Conservation (phyloP, 768 basidiomycete species). For the Udeniomyces megalosporus region DNA sequence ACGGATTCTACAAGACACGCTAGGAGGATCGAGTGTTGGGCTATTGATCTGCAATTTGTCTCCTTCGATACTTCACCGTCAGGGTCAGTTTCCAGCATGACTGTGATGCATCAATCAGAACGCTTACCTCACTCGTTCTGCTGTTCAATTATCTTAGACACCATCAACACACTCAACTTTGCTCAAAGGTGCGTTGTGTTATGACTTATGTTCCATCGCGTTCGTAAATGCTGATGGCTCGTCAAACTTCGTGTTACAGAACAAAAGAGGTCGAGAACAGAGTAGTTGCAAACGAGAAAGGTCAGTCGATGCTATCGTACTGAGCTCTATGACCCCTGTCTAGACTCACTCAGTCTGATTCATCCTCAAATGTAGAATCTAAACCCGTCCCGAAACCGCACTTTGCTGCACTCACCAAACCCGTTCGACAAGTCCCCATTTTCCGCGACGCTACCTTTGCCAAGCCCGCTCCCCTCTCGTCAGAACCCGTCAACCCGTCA, state of each 20-base stretch:
- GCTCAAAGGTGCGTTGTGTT: neutral
- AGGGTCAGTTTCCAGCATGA: constrained; percentile 25
- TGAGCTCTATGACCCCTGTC: no score
- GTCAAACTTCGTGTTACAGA: constrained; percentile 61
- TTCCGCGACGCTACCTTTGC: neutral
- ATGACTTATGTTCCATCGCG: neutral
- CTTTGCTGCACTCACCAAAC: constrained; percentile 41
- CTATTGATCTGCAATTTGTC: constrained; percentile 76
- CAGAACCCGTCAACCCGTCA: neutral
- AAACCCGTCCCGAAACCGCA: constrained; percentile 44
- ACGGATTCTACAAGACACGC: constrained; percentile 69
- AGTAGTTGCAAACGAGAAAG: constrained; percentile 59
- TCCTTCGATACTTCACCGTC: constrained; percentile 52
- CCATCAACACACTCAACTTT: constrained; percentile 68
- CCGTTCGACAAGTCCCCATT: neutral
- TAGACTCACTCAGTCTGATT: neutral
- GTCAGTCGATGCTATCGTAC: constrained; percentile 30
- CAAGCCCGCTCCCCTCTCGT: neutral
- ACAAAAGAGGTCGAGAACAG: constrained; percentile 78
- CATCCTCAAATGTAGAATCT: constrained; percentile 35
- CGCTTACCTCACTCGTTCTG: no score
- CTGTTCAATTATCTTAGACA: constrained; percentile 39
- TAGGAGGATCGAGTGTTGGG: constrained; percentile 64
- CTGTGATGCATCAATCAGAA: no score
- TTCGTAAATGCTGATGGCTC: neutral